Evolutionary conservation across 2,329 filamentous ascomycete genomes (phyloP).

Genomic region (Magnaporthiopsis incrustans): DNA sequence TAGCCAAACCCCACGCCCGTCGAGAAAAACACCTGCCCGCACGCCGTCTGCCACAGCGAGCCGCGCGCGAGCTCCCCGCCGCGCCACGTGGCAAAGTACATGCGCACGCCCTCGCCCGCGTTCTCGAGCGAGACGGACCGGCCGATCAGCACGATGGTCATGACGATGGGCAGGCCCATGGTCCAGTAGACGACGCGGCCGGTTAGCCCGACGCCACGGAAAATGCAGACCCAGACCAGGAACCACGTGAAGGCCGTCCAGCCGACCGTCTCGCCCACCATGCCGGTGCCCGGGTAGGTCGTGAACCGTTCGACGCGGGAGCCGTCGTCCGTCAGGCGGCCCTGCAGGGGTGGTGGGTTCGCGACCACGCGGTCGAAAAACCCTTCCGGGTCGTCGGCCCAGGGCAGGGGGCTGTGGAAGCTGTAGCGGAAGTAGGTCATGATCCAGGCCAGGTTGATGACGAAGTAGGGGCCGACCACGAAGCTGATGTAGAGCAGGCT

Average conservation of each 20-base stretch:
- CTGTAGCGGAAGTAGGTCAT: constrained; percentile 51
- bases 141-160: constrained; percentile 47
- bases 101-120: constrained; percentile 40
- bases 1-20: constrained; percentile 52
- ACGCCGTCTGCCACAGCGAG: constrained; percentile 50
- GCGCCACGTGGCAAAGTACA: constrained; percentile 39
- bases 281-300: constrained; percentile 33
- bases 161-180: constrained; percentile 51
- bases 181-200: constrained; percentile 53
- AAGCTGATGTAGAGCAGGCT: constrained; percentile 44
- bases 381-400: constrained; percentile 39
- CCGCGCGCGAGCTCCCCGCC: constrained; percentile 40
- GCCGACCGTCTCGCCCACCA: constrained; percentile 49
- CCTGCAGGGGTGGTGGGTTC: constrained; percentile 34
- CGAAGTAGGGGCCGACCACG: constrained; percentile 49
- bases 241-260: constrained; percentile 54
- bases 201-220: constrained; percentile 48
- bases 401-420: constrained; percentile 46
- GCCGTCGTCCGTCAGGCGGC: constrained; percentile 28
- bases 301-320: constrained; percentile 33
- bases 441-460: constrained; percentile 49
- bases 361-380: constrained; percentile 44
- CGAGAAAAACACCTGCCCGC: constrained; percentile 52
- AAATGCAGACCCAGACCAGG: constrained; percentile 51
- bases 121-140: constrained; percentile 45